Evolutionary conservation across 768 basidiomycete species (phyloP).

Genomic region (Candolleomyces efflorescens): DNA sequence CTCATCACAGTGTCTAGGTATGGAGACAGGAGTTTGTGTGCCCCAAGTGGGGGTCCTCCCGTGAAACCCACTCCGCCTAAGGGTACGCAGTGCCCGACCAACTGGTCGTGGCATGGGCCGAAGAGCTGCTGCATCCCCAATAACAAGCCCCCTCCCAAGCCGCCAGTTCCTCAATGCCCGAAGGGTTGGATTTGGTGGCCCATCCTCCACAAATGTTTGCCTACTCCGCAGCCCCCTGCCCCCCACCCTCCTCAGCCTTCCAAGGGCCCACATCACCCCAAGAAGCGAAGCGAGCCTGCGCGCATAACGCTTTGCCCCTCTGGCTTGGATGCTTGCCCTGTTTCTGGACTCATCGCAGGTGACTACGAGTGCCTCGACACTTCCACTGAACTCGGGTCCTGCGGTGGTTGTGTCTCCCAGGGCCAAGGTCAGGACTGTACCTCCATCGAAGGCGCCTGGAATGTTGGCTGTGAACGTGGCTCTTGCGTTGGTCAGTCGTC

Average conservation of each 20-base stretch:
- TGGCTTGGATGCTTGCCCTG: slow-evolving; percentile 54
- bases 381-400: slow-evolving; percentile 58
- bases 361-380: slow-evolving; percentile 67
- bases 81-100: slow-evolving; percentile 39
- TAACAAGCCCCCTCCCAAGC: slow-evolving; percentile 31
- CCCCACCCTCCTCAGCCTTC: slow-evolving; percentile 31
- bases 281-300: slow-evolving; percentile 30
- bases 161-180: slow-evolving; percentile 48
- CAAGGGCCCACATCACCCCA: slow-evolving; percentile 10
- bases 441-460: slow-evolving; percentile 57
- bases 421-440: slow-evolving; percentile 70
- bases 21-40: slow-evolving; percentile 32
- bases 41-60: slow-evolving; percentile 37
- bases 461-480: slow-evolving; percentile 63
- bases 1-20: slow-evolving; percentile 23
- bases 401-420: slow-evolving; percentile 70
- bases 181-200: slow-evolving; percentile 43
- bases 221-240: slow-evolving; percentile 25
- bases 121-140: slow-evolving; percentile 53
- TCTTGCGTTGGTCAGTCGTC: slow-evolving; percentile 46
- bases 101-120: slow-evolving; percentile 44
- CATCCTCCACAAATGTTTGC: slow-evolving; percentile 37
- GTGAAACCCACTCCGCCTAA: slow-evolving; percentile 43
- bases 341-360: slow-evolving; percentile 32
- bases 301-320: slow-evolving; percentile 43